These are phyloP conservation scores for Cordyceps militaris DNA, from an alignment of 2,329 filamentous ascomycete genomes.

Conservation along the genomic window DNA sequence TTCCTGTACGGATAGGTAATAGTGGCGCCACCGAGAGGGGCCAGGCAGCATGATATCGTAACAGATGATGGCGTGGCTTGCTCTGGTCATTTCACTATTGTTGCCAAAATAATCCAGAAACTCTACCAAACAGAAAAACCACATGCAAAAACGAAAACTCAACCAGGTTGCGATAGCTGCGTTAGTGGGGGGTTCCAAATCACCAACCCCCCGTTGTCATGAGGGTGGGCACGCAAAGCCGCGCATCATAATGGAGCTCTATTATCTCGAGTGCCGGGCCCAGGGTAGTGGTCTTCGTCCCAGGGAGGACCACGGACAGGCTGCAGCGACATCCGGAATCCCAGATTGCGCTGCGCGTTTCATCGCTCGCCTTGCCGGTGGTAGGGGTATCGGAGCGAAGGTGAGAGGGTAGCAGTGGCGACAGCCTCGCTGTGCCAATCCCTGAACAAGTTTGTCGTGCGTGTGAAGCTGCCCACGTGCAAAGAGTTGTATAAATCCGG, in stretches of 20 bases:
- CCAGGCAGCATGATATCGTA: background rate
- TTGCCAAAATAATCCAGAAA: too few relatives aligned
- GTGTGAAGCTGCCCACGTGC: background rate
- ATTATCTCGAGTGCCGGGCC: background rate
- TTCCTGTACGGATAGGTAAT: background rate
- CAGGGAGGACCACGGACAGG: background rate
- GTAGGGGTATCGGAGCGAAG: constrained; percentile 5
- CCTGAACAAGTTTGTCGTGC: background rate
- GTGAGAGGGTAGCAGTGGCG: background rate
- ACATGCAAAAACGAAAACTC: background rate
- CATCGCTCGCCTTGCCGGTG: background rate
- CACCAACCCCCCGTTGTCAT: background rate
- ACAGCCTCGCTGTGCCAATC: background rate
- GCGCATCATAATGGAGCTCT: background rate
- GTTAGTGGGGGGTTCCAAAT: background rate
- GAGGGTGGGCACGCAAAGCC: background rate
- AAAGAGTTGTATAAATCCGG: background rate
- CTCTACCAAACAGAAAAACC: background rate
- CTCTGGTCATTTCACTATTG: background rate
- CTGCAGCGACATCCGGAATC: background rate
- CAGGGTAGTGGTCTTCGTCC: background rate
- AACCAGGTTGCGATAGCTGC: background rate
- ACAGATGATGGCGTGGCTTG: constrained; percentile 5
- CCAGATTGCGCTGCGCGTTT: background rate
- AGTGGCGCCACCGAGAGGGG: background rate